Evolutionary conservation across 2,329 filamentous ascomycete genomes (phyloP), one percentile per base, ranked within the genome.

Genomic region (Lasiodiplodia hormozganensis): DNA sequence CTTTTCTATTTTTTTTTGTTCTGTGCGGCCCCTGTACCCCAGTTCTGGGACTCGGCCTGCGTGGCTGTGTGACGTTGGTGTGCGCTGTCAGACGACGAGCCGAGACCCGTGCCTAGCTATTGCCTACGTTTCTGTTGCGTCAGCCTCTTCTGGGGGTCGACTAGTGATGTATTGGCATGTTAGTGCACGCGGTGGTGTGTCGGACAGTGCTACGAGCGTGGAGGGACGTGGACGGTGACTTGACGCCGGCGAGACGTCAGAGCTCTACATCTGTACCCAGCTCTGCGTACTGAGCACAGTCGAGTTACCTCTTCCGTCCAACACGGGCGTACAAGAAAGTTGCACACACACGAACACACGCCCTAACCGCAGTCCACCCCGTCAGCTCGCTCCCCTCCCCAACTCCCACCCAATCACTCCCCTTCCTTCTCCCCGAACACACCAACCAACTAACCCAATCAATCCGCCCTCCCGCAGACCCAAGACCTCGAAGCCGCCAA

Each of bases 401-500:
- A 23, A 47, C 36, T 34, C 40, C n/a, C 53, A 31, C 4, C 54
- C 47, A 36, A 43, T 36, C 51, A 18, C 54, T 4, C 25, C 12
- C 11, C 66, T 16, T 8, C 36, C 58, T 5, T 25, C 58, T 38
- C 16, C 36, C 6, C 31, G 10, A 38, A 25, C 49, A 23, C n/a
- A 16, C 54, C 40, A 38, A 12, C 65, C 8, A 38, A 16, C 23
- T 49, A 67, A 28, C 38, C 36, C n/a, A 16, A 31, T 34, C n/a
- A 31, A 56, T 16, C 54, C 23, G n/a, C 54, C 52, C n/a, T 25
- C 16, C n/a, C 25, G 36, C 16, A 68, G 43, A 14, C 43, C 43
- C 49, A 68, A 60, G 57, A 68, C 58, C 25, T 57, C 38, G 67
- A 71, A 58, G 70, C 62, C 74, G 78, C 80, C 36, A 77, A 80